A percentile compares a stretch with the other conserved stretches of the same genome.
These are phyloP conservation scores for Acanthamoeba castellanii DNA, from an alignment of 208 protist species.

Conservation along the genomic window DNA sequence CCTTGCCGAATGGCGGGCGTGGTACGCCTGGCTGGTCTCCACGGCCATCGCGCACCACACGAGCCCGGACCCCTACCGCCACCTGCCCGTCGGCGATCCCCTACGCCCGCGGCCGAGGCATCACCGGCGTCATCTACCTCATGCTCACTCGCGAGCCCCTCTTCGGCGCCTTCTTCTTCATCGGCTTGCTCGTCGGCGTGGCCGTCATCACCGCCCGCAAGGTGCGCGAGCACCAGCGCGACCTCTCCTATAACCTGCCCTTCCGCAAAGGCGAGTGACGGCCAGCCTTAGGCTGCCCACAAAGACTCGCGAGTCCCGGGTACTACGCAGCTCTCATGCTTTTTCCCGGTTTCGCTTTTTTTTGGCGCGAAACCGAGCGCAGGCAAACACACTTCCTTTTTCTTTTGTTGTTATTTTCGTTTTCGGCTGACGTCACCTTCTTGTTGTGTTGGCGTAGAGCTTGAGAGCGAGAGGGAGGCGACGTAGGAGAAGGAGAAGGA, in stretches of 20 bases:
- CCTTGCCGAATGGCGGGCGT: not conserved
- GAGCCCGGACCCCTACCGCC: not conserved
- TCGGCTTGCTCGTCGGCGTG: not conserved
- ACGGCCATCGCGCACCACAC: not conserved
- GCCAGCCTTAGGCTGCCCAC: no score
- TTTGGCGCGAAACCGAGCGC: no score
- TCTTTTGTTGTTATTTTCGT: no score
- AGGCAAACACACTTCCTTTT: no score
- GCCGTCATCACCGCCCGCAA: not conserved
- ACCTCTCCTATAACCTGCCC: not conserved
- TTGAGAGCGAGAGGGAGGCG: no score
- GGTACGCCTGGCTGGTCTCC: not conserved
- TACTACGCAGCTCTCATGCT: no score
- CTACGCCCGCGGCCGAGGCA: conserved; percentile 31
- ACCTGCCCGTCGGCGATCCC: not conserved
- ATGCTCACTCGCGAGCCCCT: conserved; percentile 2
- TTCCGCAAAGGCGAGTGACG: not conserved
- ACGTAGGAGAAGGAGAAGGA: no score
- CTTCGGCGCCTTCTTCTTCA: not conserved
- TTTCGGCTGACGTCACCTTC: no score
- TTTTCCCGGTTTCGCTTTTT: no score
- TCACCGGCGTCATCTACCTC: not conserved
- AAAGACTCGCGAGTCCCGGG: no score
- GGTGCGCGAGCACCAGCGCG: not conserved
- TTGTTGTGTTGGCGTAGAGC: no score